Evolutionary conservation across 139 green algal genomes (phyloP).

Genomic region (Microglena sp.): DNA sequence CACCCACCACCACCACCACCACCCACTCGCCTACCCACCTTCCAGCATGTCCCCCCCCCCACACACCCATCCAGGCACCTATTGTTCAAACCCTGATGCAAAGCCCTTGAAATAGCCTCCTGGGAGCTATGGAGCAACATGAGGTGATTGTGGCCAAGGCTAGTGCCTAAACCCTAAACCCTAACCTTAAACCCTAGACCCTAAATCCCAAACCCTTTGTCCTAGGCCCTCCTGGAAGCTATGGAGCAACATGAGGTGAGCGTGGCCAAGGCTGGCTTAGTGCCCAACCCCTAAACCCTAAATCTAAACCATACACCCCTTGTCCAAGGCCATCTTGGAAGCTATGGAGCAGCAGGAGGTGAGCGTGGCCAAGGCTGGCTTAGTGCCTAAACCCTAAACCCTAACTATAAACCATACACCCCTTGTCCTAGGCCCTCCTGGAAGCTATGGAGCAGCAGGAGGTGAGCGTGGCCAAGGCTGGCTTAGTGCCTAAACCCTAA

Average conservation of each 20-base stretch:
- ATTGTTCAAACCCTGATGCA: not conserved
- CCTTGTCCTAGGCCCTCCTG: constrained; percentile 75
- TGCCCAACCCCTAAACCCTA: constrained; percentile 33
- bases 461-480: not conserved
- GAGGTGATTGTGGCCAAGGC: too few species aligned
- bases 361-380: not conserved
- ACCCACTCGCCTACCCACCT: not conserved
- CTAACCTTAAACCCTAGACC: too few species aligned
- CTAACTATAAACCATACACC: too few species aligned
- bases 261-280: constrained; percentile 85
- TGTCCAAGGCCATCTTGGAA: constrained; percentile 65
- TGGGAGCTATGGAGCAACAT: constrained; percentile 77
- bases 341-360: constrained; percentile 95
- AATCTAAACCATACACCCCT: not conserved
- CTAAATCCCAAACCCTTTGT: too few species aligned
- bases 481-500: too few species aligned
- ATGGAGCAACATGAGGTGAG: constrained; percentile 87
- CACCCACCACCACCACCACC: too few species aligned
- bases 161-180: too few species aligned
- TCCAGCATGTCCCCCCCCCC: not conserved
- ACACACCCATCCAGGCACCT: not conserved
- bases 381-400: too few species aligned
- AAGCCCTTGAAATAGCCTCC: not conserved
- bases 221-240: constrained; percentile 74
- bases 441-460: constrained; percentile 93